Base-by-base conservation (phyloP, 2,329 filamentous ascomycete species). In the Fusarium sp. region DNA sequence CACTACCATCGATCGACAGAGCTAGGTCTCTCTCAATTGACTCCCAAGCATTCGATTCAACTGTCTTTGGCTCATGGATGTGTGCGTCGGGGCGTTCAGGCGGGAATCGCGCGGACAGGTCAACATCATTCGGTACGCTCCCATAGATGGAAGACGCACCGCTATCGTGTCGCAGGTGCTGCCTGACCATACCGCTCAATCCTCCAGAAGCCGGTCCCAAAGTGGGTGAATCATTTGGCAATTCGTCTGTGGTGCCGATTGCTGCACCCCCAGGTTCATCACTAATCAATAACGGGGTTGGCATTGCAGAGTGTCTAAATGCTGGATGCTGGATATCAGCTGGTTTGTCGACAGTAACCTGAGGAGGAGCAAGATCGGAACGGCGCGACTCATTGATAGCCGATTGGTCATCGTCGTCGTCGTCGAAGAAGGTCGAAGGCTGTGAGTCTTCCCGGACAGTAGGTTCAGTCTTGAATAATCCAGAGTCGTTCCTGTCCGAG, bases 131-230 rank as follows among this genome's bases (percentile, higher is more conserved):
- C 77, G 80, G 11, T 81, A 82, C 24, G 79, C 80, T 56, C 26
- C 87, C 88, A 70, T 93, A 93, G 26, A 96, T 84, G 0, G 93
- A 96, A 1, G 95, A 98, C 15, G 89, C 86, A 60, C 90, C 90
- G 79, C 95, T 98, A 67, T 90, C 89, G 33, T 89, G 89, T 50
- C 96, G 89, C 40, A 98, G 81, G 81, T 98, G 96, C 65, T 94
- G 90, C 32, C 91, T 89, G 45, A 97, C 90, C 83, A 97, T 87
- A 3, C 91, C 92, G 73, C 90, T 95, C 17, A 97, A 83, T 4
- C 72, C 72, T 1, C 92, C 93, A 13, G 75, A 55, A 17, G 83
- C 83, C 0, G 92, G 90, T 3, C 91, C 91, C 7, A 97, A 81
- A 0, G 93, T 96, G 1, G 94, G 94, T 0, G 94, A 97, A 73